Base-by-base conservation (phyloP, 495 filamentous ascomycete species). In the Thozetella sp. region DNA sequence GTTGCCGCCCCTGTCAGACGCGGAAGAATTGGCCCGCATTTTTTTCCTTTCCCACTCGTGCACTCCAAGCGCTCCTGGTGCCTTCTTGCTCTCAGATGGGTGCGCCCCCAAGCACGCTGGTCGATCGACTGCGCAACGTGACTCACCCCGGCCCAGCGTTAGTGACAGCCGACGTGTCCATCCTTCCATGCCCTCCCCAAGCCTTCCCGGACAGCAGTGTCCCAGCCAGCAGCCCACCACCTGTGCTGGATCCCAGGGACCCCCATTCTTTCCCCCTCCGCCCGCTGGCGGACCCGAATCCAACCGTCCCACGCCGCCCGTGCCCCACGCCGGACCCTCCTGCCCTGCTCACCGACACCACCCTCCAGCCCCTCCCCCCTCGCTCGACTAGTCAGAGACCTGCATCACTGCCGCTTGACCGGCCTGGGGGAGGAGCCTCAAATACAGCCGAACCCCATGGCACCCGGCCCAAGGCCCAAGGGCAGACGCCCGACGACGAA, bases 321-420 rank as follows among this genome's bases (percentile, higher is more conserved):
- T 15, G 43, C 43, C 43, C 43, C 43, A 48, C 43, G 43, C 43
- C 43, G 43, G 43, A 48, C 20, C 43, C 43, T 48, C 43, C 43
- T 48, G 43, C 43, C 43, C 20, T 20, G 43, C 43, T 10, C 43
- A 48, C 43, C 43, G 43, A 48, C 43, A 48, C 43, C 43, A 10
- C 43, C 43, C 43, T 48, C 43, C 43, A 48, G n/a, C 43, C 43
- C 43, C 43, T 48, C 43, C 43, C 9, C n/a, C n/a, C 43, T 13
- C 43, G n/a, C 43, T 11, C 43, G 43, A 48, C 43, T 48, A 19
- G 43, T 19, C n/a, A 9, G 3, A 9, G n/a, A 15, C 4, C 20
- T n/a, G 20, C n/a, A 3, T 19, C 43, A 4, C 20, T 48, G 43
- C 43, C 43, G 43, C 43, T 20, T n/a, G 43, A 48, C 9, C 43